Evolutionary conservation across 805 yeast species (phyloP), one percentile per base, ranked within the genome.

Genomic region (Pichia eremophila): DNA sequence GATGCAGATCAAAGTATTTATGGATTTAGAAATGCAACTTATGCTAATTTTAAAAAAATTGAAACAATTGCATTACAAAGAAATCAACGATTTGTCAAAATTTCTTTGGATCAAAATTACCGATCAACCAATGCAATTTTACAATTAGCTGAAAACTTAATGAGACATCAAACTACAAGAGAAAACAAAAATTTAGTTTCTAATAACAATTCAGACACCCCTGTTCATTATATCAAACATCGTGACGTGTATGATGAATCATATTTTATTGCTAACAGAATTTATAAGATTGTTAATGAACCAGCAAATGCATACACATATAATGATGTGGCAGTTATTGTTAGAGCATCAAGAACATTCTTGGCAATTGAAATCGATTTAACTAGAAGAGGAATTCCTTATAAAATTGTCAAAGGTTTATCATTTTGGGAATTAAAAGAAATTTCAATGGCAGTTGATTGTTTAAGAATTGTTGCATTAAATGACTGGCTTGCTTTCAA

Each of bases 1-100:
- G 99, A 91, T 60, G 96, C 96, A 0, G 96, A 93, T 63, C 99
- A 91, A 64, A 83, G 95, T 58, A 91, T 91, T 22, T 91, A 93
- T 62, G 88, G 83, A 0, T 91, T 91, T 56, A 70, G 98, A 51
- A 80, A 83, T 57, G 97, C 97, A 0, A 79, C 79, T 35, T 71
- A 83, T 1, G 66, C 70, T 17, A 89, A 85, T 56, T 86, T 90
- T 56, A 65, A 66, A 39, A 67, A 68, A 14, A 78, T 88, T 85
- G 62, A 66, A 39, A 46, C 54, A 0, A 58, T 68, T 49, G 74
- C 58, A 39, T 45, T 27, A 3, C 53, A 58, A 1, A 58, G 41
- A 15, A 52, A 54, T 2, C 40, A 45, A 6, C 29, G 35, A 0
- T 46, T 53, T 0, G 57, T 66, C n/a, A 54, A 57, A 12, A 57